Evolutionary conservation across 352 stramenopile genomes (phyloP), one percentile per base, ranked within the genome.

Genomic region (Globisporangium ultimum): DNA sequence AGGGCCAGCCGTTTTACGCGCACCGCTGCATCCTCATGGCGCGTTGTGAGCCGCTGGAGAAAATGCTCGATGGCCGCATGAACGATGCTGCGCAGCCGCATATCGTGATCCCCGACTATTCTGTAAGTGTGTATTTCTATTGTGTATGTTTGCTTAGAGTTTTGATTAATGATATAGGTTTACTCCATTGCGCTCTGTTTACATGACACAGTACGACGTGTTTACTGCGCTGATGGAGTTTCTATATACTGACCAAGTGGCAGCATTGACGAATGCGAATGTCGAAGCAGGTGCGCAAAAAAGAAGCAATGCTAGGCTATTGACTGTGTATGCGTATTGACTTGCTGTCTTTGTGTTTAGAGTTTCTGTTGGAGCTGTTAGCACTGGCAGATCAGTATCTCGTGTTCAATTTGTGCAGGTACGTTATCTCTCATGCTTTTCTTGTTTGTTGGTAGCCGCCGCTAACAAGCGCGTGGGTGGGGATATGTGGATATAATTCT

Each of bases 31-130:
- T 97, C 41, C 60, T 97, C 57, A 89, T 91, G 70, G 85, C 86
- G 60, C 76, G 89, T 2, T 97, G 89, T 59, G 89, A 97, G 55
- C 87, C 85, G 9, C 74, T 97, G 13, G 89, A 91, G 46, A 89
- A 89, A 61, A 96, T 97, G 89, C 71, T 97, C n/a, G 86, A 92
- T 41, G 88, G 88, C 0, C 74, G 78, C 47, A 97, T 94, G 70
- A 90, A 78, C n/a, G 89, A 97, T 41, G 78, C 72, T 0, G 83
- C 71, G 9, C 60, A 81, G 48, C 22, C 74, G 2, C 63, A 91
- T 60, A 95, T 95, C 17, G 55, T 74, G 4, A 84, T 95, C 14
- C 86, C 83, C 3, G 76, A 93, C 21, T 85, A 79, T 55, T 91
- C 80, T 48, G 84, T 93, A 56, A 18, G 71, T 76, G 7, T 41